Evolutionary conservation across 345 rosid species (phyloP).

Genomic region (Odontarrhena argentea): DNA sequence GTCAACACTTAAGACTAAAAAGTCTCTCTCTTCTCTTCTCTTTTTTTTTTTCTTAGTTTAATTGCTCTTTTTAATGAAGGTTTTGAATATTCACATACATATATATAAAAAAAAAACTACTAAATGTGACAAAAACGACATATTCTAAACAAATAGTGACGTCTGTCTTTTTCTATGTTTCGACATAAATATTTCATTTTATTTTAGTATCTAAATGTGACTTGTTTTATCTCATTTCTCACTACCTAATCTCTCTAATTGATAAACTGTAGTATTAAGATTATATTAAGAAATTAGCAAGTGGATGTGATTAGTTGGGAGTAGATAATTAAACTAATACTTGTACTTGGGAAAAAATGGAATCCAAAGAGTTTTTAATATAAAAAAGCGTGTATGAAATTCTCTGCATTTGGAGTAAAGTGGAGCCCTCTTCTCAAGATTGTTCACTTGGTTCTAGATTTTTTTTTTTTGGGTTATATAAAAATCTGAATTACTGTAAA

Average conservation of each 20-base stretch:
- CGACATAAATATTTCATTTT: slow-evolving; percentile 1
- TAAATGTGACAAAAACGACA: slow-evolving; percentile 41
- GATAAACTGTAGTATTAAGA: neutral
- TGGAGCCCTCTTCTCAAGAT: slow-evolving; percentile 31
- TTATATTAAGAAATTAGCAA: neutral
- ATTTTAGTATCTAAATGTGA: slow-evolving; percentile 27
- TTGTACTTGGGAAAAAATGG: neutral
- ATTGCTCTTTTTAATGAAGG: neutral
- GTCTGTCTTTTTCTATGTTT: slow-evolving; percentile 33
- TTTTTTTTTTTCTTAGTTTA: neutral
- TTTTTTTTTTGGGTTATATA: neutral
- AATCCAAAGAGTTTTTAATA: slow-evolving; percentile 13
- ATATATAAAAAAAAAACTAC: neutral
- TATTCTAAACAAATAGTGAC: slow-evolving; percentile 19
- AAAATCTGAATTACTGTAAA: slow-evolving; percentile 4
- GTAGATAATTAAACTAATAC: neutral
- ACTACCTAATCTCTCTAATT: neutral
- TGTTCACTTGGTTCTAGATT: slow-evolving; percentile 25
- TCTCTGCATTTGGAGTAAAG: slow-evolving; percentile 38
- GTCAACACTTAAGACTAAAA: slow-evolving; percentile 34
- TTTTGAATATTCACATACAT: slow-evolving; percentile 13
- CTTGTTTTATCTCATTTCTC: slow-evolving; percentile 17
- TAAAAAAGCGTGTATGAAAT: slow-evolving; percentile 28
- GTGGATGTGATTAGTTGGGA: slow-evolving; percentile 16
- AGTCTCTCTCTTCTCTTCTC: neutral